Evolutionary conservation across 106 monocot species (phyloP).

Genomic region (Amphibolis antarctica): DNA sequence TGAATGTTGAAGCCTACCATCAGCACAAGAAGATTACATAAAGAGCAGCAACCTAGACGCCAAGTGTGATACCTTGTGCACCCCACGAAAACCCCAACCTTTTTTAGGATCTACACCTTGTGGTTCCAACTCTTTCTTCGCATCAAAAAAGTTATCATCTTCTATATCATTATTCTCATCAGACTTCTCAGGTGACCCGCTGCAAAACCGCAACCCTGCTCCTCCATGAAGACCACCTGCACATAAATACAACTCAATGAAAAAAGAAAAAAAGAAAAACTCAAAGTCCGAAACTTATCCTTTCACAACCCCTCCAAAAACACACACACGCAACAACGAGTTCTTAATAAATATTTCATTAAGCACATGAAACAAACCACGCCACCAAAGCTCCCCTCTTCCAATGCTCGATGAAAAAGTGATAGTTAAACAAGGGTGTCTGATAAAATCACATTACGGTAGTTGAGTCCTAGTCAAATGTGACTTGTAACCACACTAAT

Average conservation of each 20-base stretch:
- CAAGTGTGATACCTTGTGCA: conserved; percentile 56
- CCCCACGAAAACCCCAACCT: conserved; percentile 86
- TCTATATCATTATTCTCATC: conserved; percentile 37
- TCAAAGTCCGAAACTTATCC: not conserved
- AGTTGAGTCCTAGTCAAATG: not conserved
- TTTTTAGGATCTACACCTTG: conserved; percentile 75
- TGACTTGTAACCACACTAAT: not conserved
- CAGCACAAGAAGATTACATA: not conserved
- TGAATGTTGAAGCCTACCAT: not conserved
- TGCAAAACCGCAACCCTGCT: not conserved
- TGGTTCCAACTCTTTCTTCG: conserved; percentile 46
- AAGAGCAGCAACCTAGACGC: not conserved
- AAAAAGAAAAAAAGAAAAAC: too few relatives aligned
- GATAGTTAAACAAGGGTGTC: too few relatives aligned
- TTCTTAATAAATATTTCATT: not conserved
- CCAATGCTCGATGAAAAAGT: too few relatives aligned
- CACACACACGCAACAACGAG: not conserved
- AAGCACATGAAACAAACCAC: not conserved
- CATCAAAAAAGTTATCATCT: conserved; percentile 30
- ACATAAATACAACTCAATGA: not conserved
- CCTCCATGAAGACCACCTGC: not conserved
- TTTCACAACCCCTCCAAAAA: not conserved
- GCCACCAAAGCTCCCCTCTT: too few relatives aligned
- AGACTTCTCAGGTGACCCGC: not conserved
- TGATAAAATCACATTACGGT: not conserved